phyloP scores from a whole-genome alignment of 163 green algal genomes.

The Scenedesmus sp. region DNA sequence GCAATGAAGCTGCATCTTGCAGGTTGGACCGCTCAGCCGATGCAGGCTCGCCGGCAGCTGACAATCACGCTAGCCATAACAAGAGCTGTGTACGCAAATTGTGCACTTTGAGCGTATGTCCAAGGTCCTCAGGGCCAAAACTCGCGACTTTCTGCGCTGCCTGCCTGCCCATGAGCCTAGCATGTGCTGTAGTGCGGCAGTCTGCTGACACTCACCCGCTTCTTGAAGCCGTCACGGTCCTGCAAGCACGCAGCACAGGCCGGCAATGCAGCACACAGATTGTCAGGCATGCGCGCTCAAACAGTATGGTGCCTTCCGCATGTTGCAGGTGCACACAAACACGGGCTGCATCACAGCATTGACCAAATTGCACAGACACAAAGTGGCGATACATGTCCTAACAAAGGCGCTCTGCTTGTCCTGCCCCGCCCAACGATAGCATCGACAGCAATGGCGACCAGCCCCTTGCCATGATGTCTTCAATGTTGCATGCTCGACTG shows the following conservation, averaged over 20 bases:
- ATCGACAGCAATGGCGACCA: too few species aligned
- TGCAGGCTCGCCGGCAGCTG: too few species aligned
- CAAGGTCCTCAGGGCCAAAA: too few species aligned
- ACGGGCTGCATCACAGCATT: not conserved
- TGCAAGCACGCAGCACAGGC: not conserved
- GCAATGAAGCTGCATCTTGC: too few species aligned
- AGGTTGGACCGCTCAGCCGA: too few species aligned
- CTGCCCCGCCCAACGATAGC: too few species aligned
- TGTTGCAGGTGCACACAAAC: not conserved
- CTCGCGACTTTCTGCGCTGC: not conserved
- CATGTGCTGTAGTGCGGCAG: not conserved
- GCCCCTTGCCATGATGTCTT: too few species aligned
- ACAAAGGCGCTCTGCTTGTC: not conserved
- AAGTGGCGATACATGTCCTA: not conserved
- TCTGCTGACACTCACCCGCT: constrained; percentile 47
- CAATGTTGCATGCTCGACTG: too few species aligned
- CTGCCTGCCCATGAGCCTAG: not conserved
- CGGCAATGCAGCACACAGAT: not conserved
- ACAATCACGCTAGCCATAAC: too few species aligned
- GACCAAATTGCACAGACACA: not conserved
- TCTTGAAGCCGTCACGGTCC: constrained; percentile 94
- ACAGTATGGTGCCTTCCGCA: too few species aligned
- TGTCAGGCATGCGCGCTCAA: not conserved
- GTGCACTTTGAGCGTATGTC: too few species aligned
- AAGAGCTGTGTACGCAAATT: too few species aligned